Evolutionary conservation across 345 rosid genomes (phyloP).

Genomic region (Citrus sinensis): DNA sequence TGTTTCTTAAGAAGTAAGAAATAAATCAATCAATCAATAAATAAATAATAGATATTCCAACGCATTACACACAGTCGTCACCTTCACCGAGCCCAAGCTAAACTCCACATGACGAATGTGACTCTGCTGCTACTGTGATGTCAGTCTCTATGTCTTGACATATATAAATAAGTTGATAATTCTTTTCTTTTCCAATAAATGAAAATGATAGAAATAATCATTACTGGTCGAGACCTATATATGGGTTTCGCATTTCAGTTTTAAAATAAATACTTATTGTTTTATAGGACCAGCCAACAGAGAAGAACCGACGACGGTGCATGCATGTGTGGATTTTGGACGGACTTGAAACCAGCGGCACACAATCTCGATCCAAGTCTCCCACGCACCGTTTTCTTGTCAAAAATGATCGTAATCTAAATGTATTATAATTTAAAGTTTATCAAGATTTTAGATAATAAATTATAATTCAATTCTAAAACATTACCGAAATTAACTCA

Average conservation of each 20-base stretch:
- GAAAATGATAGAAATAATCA: not conserved
- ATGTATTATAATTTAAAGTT: too few relatives aligned
- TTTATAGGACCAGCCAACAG: not conserved
- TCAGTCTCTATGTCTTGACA: not conserved
- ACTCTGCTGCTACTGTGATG: not conserved
- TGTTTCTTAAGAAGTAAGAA: too few relatives aligned
- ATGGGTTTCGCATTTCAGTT: not conserved
- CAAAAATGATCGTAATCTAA: too few relatives aligned
- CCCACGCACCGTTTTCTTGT: not conserved
- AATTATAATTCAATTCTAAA: too few relatives aligned
- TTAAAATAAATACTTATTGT: not conserved
- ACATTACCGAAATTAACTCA: too few relatives aligned
- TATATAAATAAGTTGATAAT: not conserved
- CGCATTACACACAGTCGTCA: not conserved
- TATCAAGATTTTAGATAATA: too few relatives aligned
- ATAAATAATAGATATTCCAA: not conserved
- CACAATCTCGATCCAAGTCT: not conserved
- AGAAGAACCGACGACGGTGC: not conserved
- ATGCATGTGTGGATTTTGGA: not conserved
- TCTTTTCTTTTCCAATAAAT: not conserved
- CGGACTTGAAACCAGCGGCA: not conserved
- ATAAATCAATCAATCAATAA: too few relatives aligned
- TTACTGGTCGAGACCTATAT: not conserved
- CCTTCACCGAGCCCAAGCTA: not conserved
- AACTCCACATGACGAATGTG: not conserved